phyloP scores from a whole-genome alignment of 176 grass and related monocot species.

The Bonia amplexicaulis region DNA sequence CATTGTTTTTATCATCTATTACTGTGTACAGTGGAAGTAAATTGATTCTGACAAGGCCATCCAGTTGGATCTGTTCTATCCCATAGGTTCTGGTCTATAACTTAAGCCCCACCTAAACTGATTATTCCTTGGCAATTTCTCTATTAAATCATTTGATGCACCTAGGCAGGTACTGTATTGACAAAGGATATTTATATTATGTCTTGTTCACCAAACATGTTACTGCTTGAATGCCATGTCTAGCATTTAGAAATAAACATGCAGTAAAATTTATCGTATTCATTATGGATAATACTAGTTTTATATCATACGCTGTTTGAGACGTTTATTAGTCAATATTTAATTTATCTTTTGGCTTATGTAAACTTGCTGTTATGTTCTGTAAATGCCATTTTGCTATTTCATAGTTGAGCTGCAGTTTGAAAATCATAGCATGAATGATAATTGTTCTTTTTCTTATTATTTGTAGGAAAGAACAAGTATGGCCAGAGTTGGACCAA shows the following conservation, averaged over 20 bases:
- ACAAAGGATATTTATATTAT: background rate
- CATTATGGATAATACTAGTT: background rate
- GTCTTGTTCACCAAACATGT: background rate
- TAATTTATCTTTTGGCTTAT: background rate
- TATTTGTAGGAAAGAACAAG: slow-evolving; percentile 73
- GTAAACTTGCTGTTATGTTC: background rate
- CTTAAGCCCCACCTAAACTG: background rate
- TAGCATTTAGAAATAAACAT: background rate
- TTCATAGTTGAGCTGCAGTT: slow-evolving; percentile 8
- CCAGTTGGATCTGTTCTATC: background rate
- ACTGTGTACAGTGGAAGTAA: background rate
- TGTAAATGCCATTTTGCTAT: background rate
- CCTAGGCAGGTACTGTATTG: background rate
- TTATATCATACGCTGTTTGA: background rate
- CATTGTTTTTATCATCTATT: background rate
- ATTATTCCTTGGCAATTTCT: background rate
- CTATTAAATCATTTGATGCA: background rate
- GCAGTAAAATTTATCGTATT: background rate
- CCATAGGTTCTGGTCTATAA: background rate
- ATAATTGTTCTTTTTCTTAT: background rate
- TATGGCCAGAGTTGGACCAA: slow-evolving; percentile 89
- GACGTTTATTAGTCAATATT: background rate
- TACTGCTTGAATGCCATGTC: background rate
- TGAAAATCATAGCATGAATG: background rate
- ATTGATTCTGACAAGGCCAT: background rate